Conservation (phyloP, 2,329 filamentous ascomycete genomes). For the Sporothrix schenckii region DNA sequence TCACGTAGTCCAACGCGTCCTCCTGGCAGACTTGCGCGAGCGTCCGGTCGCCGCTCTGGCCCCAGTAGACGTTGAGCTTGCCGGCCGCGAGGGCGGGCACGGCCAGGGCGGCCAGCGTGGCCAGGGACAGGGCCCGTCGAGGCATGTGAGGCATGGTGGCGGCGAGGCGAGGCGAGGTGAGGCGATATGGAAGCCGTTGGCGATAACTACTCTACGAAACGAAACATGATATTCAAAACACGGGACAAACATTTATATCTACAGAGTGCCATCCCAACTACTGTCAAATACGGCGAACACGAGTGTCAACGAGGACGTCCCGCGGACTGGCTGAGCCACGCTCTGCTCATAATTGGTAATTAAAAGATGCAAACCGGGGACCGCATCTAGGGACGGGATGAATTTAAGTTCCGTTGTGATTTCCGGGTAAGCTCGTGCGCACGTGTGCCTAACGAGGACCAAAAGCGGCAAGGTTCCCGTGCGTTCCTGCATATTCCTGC, state of each 20-base stretch:
- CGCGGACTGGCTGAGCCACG: neutral
- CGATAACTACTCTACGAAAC: neutral
- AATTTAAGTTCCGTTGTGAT: neutral
- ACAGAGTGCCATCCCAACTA: neutral
- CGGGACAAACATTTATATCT: conserved; percentile 5
- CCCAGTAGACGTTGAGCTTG: conserved; percentile 30
- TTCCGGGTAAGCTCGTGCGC: neutral
- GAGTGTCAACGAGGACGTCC: too few species aligned
- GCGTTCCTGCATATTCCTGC: neutral
- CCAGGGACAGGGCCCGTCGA: neutral
- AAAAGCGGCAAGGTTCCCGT: neutral
- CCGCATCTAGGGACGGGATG: neutral
- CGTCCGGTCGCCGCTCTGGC: conserved; percentile 16
- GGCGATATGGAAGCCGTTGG: too few species aligned
- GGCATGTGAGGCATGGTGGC: neutral
- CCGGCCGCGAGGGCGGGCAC: conserved; percentile 17
- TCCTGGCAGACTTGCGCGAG: conserved; percentile 21
- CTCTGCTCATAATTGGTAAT: neutral
- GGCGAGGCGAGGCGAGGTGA: neutral
- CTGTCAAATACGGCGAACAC: neutral
- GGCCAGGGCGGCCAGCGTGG: neutral
- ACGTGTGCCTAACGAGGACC: neutral
- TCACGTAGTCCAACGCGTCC: conserved; percentile 43
- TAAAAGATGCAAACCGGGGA: conserved; percentile 2
- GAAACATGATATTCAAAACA: neutral